A percentile compares a stretch with the other conserved stretches of the same genome.
phyloP scores from a whole-genome alignment of 305 asterid species.

The Fraxinus platypoda region DNA sequence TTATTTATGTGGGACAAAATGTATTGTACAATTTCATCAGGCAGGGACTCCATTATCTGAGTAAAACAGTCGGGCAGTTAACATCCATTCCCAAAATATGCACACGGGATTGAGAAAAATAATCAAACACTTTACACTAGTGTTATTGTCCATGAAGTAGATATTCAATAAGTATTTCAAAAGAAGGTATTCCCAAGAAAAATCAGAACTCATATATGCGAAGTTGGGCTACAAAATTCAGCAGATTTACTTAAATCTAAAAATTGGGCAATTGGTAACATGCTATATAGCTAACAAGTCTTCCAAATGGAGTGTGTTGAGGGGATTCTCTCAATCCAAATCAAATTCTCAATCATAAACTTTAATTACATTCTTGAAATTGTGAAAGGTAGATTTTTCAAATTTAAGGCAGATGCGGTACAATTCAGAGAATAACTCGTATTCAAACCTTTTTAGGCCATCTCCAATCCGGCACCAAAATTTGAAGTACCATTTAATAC shows the following conservation, averaged over 20 bases:
- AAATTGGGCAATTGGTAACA: slow-evolving; percentile 7
- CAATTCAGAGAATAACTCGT: slow-evolving; percentile 13
- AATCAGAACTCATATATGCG: not conserved
- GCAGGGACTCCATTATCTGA: slow-evolving; percentile 71
- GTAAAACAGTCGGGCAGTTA: slow-evolving; percentile 38
- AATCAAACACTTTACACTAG: not conserved
- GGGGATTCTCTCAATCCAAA: not conserved
- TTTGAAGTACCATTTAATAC: no score
- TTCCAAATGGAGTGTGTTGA: not conserved
- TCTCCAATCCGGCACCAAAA: no score
- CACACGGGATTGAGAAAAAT: not conserved
- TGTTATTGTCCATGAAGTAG: not conserved
- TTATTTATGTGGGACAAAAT: slow-evolving; percentile 61
- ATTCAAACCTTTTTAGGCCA: not conserved
- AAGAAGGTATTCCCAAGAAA: not conserved
- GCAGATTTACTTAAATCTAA: slow-evolving; percentile 29
- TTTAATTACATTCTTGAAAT: not conserved
- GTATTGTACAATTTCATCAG: slow-evolving; percentile 70
- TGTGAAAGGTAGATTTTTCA: not conserved
- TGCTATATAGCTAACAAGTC: not conserved
- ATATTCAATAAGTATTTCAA: not conserved
- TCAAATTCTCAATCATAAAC: not conserved
- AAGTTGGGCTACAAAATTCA: not conserved
- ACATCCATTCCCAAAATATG: slow-evolving; percentile 15
- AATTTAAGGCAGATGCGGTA: not conserved